A percentile compares a stretch with the other conserved stretches of the same genome.
phyloP scores from a whole-genome alignment of 495 filamentous ascomycete genomes.

The Emericellopsis terricola region DNA sequence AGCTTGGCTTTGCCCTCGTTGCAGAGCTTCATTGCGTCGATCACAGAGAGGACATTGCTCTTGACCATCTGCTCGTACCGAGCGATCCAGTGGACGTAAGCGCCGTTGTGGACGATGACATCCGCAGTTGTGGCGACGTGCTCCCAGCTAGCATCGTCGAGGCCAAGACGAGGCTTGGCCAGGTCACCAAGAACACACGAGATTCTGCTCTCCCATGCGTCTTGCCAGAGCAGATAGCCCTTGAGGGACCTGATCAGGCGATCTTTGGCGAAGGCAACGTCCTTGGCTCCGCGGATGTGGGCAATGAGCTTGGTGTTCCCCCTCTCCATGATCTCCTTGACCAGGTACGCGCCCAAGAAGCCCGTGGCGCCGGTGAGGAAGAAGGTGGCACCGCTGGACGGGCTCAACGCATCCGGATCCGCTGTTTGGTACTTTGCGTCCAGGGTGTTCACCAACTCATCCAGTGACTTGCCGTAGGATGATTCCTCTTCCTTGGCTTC shows the following conservation, averaged over 20 bases:
- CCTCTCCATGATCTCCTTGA: conserved; percentile 43
- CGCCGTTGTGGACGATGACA: conserved; percentile 63
- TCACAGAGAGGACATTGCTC: conserved; percentile 52
- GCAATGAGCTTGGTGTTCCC: conserved; percentile 36
- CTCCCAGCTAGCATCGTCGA: conserved; percentile 35
- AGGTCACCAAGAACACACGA: conserved; percentile 45
- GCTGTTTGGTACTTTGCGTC: conserved; percentile 19
- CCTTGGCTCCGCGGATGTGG: conserved; percentile 43
- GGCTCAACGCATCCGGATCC: conserved; percentile 10
- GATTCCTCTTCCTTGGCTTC: conserved; percentile 39
- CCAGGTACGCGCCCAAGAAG: conserved; percentile 58
- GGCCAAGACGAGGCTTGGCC: conserved; percentile 40
- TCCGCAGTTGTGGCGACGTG: conserved; percentile 38
- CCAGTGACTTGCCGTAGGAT: conserved; percentile 43
- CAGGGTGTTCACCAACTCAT: conserved; percentile 18
- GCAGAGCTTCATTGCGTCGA: conserved; percentile 49
- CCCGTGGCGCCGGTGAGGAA: conserved; percentile 68
- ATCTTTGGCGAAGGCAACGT: conserved; percentile 14
- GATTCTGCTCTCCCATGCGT: conserved; percentile 20
- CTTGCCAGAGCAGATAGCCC: conserved; percentile 56
- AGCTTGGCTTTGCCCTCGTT: conserved; percentile 46
- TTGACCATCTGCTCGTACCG: conserved; percentile 41
- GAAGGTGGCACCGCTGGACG: conserved; percentile 31
- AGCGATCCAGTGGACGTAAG: conserved; percentile 56
- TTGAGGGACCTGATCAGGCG: conserved; percentile 24